Percentiles rank a stretch among this genome's conserved stretches.
Evolutionary conservation across 1,284 basidiomycete genomes (phyloP).

Genomic region (Trichosporon faecale): DNA sequence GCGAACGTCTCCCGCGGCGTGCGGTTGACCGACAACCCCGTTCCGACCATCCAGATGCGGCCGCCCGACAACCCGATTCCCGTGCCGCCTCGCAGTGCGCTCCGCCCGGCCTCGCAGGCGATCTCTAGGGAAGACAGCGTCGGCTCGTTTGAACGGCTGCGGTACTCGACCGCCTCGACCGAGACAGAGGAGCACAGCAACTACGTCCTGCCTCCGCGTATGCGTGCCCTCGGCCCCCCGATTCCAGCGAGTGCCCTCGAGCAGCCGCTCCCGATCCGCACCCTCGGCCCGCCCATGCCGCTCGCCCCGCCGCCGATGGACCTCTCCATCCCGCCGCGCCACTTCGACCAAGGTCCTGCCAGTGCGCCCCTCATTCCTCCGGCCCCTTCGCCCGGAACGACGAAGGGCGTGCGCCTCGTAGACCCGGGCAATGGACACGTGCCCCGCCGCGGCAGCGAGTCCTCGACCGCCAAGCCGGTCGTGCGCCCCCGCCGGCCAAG

Average conservation of each 20-base stretch:
- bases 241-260: background rate
- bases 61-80: slow-evolving; percentile 6
- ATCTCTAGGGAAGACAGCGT: slow-evolving; percentile 3
- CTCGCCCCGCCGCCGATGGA: background rate
- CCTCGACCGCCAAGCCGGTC: background rate
- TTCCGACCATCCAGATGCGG: background rate
- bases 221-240: slow-evolving; percentile 2
- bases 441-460: slow-evolving; percentile 5
- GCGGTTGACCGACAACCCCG: background rate
- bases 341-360: background rate
- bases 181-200: slow-evolving; percentile 7
- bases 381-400: background rate
- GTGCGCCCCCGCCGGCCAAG: background rate
- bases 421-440: slow-evolving; percentile 5
- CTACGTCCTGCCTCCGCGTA: slow-evolving; percentile 1
- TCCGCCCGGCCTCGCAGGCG: background rate
- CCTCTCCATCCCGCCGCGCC: background rate
- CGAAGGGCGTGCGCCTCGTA: slow-evolving; percentile 4
- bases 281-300: background rate
- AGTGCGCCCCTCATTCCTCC: background rate
- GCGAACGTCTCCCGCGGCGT: background rate
- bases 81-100: background rate
- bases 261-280: background rate
- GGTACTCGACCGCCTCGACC: slow-evolving; percentile 6
- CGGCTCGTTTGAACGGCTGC: slow-evolving; percentile 4